Base-by-base conservation (phyloP, 805 yeast genomes). In the Starmerella geochares region DNA sequence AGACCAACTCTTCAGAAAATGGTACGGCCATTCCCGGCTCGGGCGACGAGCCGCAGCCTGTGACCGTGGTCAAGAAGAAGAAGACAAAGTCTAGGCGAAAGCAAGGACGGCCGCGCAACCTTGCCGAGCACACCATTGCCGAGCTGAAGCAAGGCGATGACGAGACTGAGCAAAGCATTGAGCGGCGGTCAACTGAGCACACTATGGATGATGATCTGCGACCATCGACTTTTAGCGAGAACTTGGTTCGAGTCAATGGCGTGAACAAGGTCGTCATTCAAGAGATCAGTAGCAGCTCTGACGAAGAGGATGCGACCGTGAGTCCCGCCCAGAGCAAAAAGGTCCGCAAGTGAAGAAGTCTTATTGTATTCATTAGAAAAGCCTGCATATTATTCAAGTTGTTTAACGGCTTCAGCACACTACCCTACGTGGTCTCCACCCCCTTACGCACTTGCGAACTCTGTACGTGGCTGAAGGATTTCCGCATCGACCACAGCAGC, bases 211-310 rank as follows among this genome's bases (percentile, higher is more conserved):
- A 60, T 29, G 51, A 47, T 24, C 57, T 50, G 38, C 55, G 62
- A 20, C 58, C 80, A 10, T 80, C 80, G 16, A 81, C 90, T 8
- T 80, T 86, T 48, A 75, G 84, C 48, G 96, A 86, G 66, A 79
- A 84, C 36, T 81, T 86, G 16, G 79, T 86, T n/a, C 83, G 81
- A 46, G 83, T 83, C 24, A 80, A 81, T 61, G 96, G 95, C 48
- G 83, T 84, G 19, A 80, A 79, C 59, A 86, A 86, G 70, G 86
- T 94, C 3, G 83, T 86, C 53, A 86, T 86, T 38, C 48, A 46
- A 23, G 53, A 54, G 16, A 42, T 52, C 37, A 47, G 51, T 39
- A 47, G 47, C 27, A 44, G 44, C 27, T 25, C 42, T 10, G 45
- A 33, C 19, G 53, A 49, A 9, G 28, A 33, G 20, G 41, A 24